Conservation (phyloP, 768 basidiomycete genomes). For the Mycena leptocephala region DNA sequence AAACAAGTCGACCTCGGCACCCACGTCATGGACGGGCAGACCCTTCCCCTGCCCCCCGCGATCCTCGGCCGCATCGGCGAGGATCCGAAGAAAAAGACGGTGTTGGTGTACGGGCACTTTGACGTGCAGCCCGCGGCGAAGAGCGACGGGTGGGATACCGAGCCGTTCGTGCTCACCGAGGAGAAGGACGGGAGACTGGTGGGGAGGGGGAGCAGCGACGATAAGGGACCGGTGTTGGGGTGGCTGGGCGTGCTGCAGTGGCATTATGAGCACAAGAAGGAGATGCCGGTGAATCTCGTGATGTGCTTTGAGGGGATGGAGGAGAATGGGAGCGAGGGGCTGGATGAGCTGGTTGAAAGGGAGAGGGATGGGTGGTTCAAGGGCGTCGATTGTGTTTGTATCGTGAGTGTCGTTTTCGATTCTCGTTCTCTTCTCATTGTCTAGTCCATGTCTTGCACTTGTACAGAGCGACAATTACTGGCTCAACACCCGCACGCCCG, state of each 20-base stretch:
- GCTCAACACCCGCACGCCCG: slow-evolving; percentile 48
- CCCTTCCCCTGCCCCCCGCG: no score
- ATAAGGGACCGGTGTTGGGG: slow-evolving; percentile 92
- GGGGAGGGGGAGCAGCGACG: slow-evolving; percentile 63
- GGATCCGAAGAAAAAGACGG: slow-evolving; percentile 84
- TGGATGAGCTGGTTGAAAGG: not conserved
- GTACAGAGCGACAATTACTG: no score
- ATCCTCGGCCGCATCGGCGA: no score
- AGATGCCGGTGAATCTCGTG: slow-evolving; percentile 91
- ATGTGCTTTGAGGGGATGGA: slow-evolving; percentile 99
- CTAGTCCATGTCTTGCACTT: not conserved
- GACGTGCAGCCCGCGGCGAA: no score
- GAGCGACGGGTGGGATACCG: not conserved
- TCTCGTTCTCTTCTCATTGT: not conserved
- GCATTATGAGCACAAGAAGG: slow-evolving; percentile 75
- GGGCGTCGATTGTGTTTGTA: not conserved
- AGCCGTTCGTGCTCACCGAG: not conserved
- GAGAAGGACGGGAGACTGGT: not conserved
- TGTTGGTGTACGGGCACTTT: slow-evolving; percentile 45
- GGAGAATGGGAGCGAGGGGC: slow-evolving; percentile 9
- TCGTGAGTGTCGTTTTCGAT: not conserved
- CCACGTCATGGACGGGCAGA: no score
- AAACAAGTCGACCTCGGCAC: no score
- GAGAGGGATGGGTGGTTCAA: not conserved
- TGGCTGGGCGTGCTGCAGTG: slow-evolving; percentile 95